phyloP scores from a whole-genome alignment of 2,329 filamentous ascomycete species.

The Falciphora oryzae region DNA sequence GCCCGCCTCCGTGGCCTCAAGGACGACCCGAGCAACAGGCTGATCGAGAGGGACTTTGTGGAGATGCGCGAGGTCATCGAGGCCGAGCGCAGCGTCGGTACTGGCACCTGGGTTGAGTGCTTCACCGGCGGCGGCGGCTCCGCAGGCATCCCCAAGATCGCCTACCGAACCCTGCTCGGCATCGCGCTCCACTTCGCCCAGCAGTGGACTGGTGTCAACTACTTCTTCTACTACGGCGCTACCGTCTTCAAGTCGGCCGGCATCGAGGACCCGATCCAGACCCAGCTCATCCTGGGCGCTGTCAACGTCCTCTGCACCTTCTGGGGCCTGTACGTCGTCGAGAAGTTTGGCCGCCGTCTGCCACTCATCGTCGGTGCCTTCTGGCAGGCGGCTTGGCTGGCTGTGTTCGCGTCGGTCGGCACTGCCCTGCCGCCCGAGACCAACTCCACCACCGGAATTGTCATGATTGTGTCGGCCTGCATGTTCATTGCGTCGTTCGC shows the following conservation, averaged over 20 bases:
- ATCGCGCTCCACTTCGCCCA: slow-evolving; percentile 60
- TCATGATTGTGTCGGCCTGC: slow-evolving; percentile 67
- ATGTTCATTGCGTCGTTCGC: slow-evolving; percentile 72
- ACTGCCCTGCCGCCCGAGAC: slow-evolving; percentile 15
- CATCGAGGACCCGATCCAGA: slow-evolving; percentile 59
- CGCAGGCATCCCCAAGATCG: slow-evolving; percentile 25
- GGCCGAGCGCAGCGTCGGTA: slow-evolving; percentile 38
- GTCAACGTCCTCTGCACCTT: slow-evolving; percentile 66
- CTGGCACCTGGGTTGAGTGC: slow-evolving; percentile 53
- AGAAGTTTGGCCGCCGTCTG: slow-evolving; percentile 61
- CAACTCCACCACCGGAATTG: slow-evolving; percentile 41
- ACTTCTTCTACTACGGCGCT: slow-evolving; percentile 61
- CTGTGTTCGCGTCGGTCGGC: slow-evolving; percentile 58
- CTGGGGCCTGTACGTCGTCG: slow-evolving; percentile 61
- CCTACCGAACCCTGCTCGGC: slow-evolving; percentile 60
- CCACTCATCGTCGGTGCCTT: slow-evolving; percentile 60
- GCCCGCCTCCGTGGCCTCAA: slow-evolving; percentile 47
- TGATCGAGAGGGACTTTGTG: slow-evolving; percentile 45
- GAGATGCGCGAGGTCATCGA: slow-evolving; percentile 45
- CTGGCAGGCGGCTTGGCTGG: slow-evolving; percentile 62
- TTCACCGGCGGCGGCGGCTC: slow-evolving; percentile 44
- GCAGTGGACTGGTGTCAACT: slow-evolving; percentile 49
- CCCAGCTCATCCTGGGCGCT: slow-evolving; percentile 60
- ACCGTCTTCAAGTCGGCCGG: slow-evolving; percentile 62
- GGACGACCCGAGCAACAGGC: slow-evolving; percentile 35